A percentile compares a stretch with the other conserved stretches of the same genome.
Conservation (phyloP, 495 filamentous ascomycete genomes). For the Tuber microsphaerosporum region DNA sequence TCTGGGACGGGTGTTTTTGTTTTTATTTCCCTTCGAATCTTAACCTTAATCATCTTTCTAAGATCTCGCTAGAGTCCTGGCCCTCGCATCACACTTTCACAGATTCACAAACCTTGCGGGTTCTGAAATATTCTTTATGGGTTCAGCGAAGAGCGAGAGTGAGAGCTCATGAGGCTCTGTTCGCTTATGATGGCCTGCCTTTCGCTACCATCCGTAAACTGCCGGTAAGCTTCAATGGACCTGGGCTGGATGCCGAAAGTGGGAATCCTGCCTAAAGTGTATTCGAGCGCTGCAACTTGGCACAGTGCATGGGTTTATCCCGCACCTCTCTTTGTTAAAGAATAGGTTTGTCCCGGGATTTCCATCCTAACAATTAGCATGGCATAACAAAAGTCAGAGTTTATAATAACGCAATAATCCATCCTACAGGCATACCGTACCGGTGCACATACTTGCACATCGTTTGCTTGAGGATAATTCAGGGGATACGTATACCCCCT, state of each 20-base stretch:
- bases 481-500: not conserved
- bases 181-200: not conserved
- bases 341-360: not conserved
- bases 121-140: not conserved
- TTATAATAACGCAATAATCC: not conserved
- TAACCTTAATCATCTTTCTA: not conserved
- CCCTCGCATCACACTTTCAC: too few species aligned
- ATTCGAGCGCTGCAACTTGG: not conserved
- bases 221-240: not conserved
- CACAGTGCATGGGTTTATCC: not conserved
- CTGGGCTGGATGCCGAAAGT: not conserved
- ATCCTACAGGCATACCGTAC: not conserved
- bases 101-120: not conserved
- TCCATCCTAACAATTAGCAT: not conserved
- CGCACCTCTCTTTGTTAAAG: not conserved
- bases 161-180: constrained; percentile 27
- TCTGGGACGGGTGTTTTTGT: not conserved
- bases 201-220: not conserved
- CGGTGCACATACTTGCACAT: not conserved
- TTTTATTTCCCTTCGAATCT: not conserved
- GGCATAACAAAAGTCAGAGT: not conserved
- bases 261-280: not conserved
- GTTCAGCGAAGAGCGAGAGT: constrained; percentile 1
- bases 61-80: not conserved
- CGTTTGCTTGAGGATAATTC: not conserved